Conservation (phyloP, 2,329 filamentous ascomycete species). For the Pestalotiopsis sp. region DNA sequence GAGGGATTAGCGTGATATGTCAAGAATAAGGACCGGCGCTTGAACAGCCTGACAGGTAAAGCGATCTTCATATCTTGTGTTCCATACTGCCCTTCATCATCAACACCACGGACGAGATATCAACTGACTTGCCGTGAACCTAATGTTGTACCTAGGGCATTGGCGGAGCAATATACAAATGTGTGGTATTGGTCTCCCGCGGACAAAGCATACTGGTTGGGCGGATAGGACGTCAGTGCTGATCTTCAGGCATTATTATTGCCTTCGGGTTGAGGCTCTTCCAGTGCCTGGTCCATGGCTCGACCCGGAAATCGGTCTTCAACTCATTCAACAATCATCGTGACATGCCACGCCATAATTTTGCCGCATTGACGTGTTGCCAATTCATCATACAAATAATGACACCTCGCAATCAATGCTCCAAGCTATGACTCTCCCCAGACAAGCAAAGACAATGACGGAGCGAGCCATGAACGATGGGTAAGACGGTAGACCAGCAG, state of each 20-base stretch:
- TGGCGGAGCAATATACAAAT: too few species aligned
- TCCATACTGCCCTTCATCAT: background rate
- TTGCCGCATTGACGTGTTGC: background rate
- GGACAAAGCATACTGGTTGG: too few species aligned
- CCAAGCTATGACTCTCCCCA: background rate
- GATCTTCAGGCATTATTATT: too few species aligned
- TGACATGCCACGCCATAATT: background rate
- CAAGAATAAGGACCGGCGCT: conserved; percentile 2
- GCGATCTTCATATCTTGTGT: background rate
- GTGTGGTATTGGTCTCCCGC: too few species aligned
- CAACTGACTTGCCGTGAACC: too few species aligned
- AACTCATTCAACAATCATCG: background rate
- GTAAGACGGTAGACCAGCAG: background rate
- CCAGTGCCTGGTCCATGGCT: background rate
- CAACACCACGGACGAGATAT: background rate
- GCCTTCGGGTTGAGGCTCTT: background rate
- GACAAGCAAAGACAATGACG: background rate
- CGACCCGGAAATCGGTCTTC: background rate
- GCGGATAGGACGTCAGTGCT: too few species aligned
- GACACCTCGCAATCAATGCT: background rate
- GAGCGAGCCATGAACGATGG: background rate
- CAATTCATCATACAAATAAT: background rate
- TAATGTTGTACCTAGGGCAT: too few species aligned
- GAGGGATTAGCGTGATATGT: conserved; percentile 3
- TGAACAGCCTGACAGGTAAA: background rate